These are phyloP conservation scores for Penicillium fimorum DNA, from an alignment of 495 filamentous ascomycete genomes.

Conservation along the genomic window DNA sequence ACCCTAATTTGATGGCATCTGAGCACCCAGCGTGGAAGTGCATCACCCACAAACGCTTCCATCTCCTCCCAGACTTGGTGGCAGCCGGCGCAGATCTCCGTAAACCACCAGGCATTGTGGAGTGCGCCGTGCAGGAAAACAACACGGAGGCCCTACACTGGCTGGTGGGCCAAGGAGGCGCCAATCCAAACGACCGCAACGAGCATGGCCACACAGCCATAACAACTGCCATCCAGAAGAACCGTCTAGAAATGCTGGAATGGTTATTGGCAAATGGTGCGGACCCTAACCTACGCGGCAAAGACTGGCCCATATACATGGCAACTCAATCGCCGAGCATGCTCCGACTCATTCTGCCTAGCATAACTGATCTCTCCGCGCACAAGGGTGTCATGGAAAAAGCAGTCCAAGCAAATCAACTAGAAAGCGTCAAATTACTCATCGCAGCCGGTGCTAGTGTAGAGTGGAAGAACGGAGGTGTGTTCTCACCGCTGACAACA, in stretches of 20 bases:
- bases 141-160: conserved; percentile 47
- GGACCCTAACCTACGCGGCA: conserved; percentile 49
- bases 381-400: conserved; percentile 56
- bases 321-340: conserved; percentile 47
- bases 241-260: conserved; percentile 45
- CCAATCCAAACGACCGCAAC: conserved; percentile 49
- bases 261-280: conserved; percentile 50
- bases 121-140: conserved; percentile 52
- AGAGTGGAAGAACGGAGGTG: conserved; percentile 56
- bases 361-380: conserved; percentile 41
- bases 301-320: conserved; percentile 58
- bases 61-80: conserved; percentile 49
- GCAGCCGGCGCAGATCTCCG: conserved; percentile 50
- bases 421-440: conserved; percentile 26
- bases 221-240: conserved; percentile 53
- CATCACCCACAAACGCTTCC: conserved; percentile 51
- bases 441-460: conserved; percentile 32
- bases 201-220: conserved; percentile 47
- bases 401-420: conserved; percentile 49
- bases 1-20: conserved; percentile 52
- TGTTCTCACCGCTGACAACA: conserved; percentile 55
- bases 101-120: conserved; percentile 53
- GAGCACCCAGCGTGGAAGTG: conserved; percentile 58
- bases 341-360: conserved; percentile 45
- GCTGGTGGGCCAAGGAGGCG: conserved; percentile 45